phyloP scores from a whole-genome alignment of 106 monocot species.

The Chionographis japonica region DNA sequence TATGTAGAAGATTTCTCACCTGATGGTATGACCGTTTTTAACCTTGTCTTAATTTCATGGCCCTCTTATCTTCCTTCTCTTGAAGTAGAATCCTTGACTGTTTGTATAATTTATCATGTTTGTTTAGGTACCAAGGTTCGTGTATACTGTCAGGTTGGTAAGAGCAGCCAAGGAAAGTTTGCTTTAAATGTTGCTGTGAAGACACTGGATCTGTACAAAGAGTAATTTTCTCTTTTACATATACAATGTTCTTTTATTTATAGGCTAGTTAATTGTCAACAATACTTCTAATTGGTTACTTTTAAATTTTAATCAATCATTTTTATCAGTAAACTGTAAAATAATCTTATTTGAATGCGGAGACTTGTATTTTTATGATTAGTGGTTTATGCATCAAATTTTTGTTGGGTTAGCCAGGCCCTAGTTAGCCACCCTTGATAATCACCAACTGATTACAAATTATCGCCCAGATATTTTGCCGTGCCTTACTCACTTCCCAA shows the following conservation, averaged over 20 bases:
- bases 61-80: not conserved
- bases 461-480: conserved; percentile 59
- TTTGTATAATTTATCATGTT: not conserved
- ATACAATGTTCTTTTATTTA: too few relatives aligned
- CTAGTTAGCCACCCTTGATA: too few relatives aligned
- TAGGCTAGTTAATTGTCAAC: too few relatives aligned
- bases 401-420: not conserved
- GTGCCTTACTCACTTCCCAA: conserved; percentile 86
- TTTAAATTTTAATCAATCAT: too few relatives aligned
- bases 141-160: conserved; percentile 85
- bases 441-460: not conserved
- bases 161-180: conserved; percentile 81
- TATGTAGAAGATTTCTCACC: conserved; percentile 58
- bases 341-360: too few relatives aligned
- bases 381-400: not conserved
- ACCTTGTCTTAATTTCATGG: not conserved
- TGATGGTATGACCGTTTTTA: conserved; percentile 49
- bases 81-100: too few relatives aligned
- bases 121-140: conserved; percentile 70
- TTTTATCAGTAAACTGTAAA: too few relatives aligned
- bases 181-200: conserved; percentile 93
- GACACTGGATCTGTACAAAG: conserved; percentile 66
- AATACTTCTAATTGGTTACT: too few relatives aligned
- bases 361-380: too few relatives aligned
- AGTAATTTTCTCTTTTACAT: conserved; percentile 25